Base-by-base conservation (phyloP, 139 green algal genomes). In the Picochlorum sp. region DNA sequence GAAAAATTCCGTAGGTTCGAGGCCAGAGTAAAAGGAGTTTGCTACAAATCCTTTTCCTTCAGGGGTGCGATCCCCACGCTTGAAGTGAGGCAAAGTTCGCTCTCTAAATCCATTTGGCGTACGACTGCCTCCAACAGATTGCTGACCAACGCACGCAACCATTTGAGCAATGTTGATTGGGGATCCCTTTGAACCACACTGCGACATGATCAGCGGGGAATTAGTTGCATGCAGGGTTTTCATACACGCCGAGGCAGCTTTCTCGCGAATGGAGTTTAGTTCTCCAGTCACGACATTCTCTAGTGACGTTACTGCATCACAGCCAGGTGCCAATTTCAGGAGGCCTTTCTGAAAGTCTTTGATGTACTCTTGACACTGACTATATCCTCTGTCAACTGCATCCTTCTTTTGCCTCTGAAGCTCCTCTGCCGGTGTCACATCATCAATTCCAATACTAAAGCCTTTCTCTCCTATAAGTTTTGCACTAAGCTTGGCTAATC, bases 1-100 rank as follows among this genome's bases (percentile, higher is more conserved):
- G 81, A 97, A 98, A 65, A 98, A 99, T 84, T 99, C 93, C 4
- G 89, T 96, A 50, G 93, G 86, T 8, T 72, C 89, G 23, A 99
- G 82, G 4, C 93, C 72, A 74, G 66, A 74, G 77, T 92, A 97
- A 83, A 98, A 98, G n/a, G 76, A 90, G 78, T 90, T 92, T 49
- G 87, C 90, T 49, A 98, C 93, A 76, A 98, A 98, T 52, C 93
- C 93, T 66, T 95, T 95, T 62, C 84, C 90, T 75, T 71, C 74
- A 6, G 80, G 74, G 0, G 77, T 77, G 69, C 68, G 56, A 75
- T 82, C 79, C 13, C 78, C 76, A 7, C 71, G 69, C 18, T 82
- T 78, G 69, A 97, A 98, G 78, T 97, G 91, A 4, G 93, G 93
- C 67, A 98, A 81, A 6, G 87, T 88, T 30, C 92, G 79, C 26